Conservation (phyloP, 2,329 filamentous ascomycete genomes). For the Ophiostoma populinum region DNA sequence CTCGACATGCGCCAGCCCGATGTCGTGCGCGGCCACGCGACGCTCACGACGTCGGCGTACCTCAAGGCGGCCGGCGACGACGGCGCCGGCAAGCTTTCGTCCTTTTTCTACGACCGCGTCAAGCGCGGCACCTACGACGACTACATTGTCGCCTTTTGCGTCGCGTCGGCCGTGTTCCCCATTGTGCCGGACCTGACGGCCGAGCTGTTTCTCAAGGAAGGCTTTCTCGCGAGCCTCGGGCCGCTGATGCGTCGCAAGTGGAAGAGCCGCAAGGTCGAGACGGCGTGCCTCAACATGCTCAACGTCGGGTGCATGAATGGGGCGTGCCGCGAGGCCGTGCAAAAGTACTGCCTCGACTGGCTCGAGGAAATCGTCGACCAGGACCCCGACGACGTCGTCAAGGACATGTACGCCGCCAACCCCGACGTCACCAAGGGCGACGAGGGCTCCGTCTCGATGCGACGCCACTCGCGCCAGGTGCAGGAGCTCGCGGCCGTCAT, state of each 20-base stretch:
- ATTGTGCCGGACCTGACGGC: slow-evolving; percentile 61
- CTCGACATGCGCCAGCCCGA: slow-evolving; percentile 68
- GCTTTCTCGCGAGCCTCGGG: slow-evolving; percentile 63
- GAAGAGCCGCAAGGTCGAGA: slow-evolving; percentile 74
- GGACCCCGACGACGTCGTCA: slow-evolving; percentile 39
- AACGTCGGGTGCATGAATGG: slow-evolving; percentile 82
- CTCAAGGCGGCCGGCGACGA: slow-evolving; percentile 59
- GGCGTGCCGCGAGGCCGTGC: slow-evolving; percentile 65
- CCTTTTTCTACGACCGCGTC: slow-evolving; percentile 58
- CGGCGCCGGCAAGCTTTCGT: slow-evolving; percentile 51
- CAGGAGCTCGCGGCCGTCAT: slow-evolving; percentile 56
- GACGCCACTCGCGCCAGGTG: slow-evolving; percentile 42
- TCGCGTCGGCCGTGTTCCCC: slow-evolving; percentile 77
- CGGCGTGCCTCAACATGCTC: slow-evolving; percentile 72
- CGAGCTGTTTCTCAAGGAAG: slow-evolving; percentile 70
- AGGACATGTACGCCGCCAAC: slow-evolving; percentile 30
- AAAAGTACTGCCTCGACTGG: slow-evolving; percentile 74
- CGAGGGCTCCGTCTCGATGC: slow-evolving; percentile 41
- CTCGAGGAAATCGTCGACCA: slow-evolving; percentile 68
- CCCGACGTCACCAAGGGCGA: slow-evolving; percentile 38
- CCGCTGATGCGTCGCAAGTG: slow-evolving; percentile 62
- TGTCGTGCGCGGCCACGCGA: slow-evolving; percentile 62
- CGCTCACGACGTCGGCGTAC: slow-evolving; percentile 66
- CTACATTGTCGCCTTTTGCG: slow-evolving; percentile 80
- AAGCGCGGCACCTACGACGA: slow-evolving; percentile 67